Evolutionary conservation across 2,329 filamentous ascomycete species (phyloP).

Genomic region (Ascochyta fabae): DNA sequence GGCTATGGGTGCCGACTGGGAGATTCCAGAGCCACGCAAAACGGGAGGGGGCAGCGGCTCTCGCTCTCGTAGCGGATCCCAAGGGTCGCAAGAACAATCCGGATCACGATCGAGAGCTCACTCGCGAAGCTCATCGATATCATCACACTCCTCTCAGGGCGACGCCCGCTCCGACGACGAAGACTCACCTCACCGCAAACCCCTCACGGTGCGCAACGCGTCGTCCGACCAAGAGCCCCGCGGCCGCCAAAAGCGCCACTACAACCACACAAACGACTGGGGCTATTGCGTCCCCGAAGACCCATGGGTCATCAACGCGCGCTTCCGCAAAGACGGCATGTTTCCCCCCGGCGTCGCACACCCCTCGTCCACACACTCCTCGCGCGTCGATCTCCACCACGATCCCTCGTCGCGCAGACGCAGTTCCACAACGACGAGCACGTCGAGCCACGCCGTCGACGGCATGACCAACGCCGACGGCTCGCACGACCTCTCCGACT

Average conservation of each 20-base stretch:
- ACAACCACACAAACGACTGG: slow-evolving; percentile 57
- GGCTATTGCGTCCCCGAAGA: slow-evolving; percentile 89
- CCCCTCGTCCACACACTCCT: slow-evolving; percentile 58
- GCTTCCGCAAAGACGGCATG: slow-evolving; percentile 84
- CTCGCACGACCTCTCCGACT: slow-evolving; percentile 26
- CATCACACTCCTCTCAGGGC: slow-evolving; percentile 39
- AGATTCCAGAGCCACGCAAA: slow-evolving; percentile 58
- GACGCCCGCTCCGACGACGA: slow-evolving; percentile 20
- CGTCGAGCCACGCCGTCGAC: slow-evolving; percentile 41
- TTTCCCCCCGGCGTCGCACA: slow-evolving; percentile 59
- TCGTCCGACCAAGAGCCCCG: slow-evolving; percentile 30
- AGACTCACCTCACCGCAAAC: slow-evolving; percentile 31
- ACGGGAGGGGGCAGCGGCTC: slow-evolving; percentile 50
- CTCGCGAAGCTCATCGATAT: slow-evolving; percentile 42
- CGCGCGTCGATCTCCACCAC: slow-evolving; percentile 54
- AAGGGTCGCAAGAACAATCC: slow-evolving; percentile 34
- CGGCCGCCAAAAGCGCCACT: slow-evolving; percentile 50
- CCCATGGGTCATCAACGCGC: slow-evolving; percentile 91
- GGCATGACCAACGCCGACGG: slow-evolving; percentile 28
- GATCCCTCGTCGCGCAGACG: slow-evolving; percentile 34
- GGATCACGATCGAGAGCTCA: slow-evolving; percentile 43
- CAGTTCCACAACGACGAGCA: slow-evolving; percentile 44
- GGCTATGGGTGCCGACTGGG: slow-evolving; percentile 89
- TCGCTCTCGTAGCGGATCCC: slow-evolving; percentile 42
- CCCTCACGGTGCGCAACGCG: slow-evolving; percentile 41